Base-by-base conservation (phyloP, 164 flowering plant genomes). In the Stephania japonica region DNA sequence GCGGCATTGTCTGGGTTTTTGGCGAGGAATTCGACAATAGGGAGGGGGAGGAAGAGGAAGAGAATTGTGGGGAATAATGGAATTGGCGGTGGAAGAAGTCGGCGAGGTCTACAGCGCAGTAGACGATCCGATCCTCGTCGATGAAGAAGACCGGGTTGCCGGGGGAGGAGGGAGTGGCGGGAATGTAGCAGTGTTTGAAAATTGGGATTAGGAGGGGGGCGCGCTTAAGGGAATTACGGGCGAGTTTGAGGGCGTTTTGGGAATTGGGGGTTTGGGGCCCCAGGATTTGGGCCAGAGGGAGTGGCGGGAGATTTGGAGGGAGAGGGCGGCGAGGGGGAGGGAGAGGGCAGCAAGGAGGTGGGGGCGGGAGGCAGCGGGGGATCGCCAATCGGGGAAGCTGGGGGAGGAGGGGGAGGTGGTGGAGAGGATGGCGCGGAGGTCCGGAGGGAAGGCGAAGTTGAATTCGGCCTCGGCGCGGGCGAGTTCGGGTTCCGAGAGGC, bases 71-170 rank as follows among this genome's bases (percentile, higher is more conserved):
- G 38, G 10, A n/a, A 83, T 74, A 32, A 71, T 0, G 47, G 23
- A 24, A 75, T 65, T 88, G 88, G 18, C 95, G 87, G 16, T 92
- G 92, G 79, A 89, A 91, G 78, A 92, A 90, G 71, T 92, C 90
- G 9, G 84, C 83, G 18, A 92, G 83, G 77, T 92, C 92, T 42
- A 81, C 81, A 0, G 93, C 93, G 75, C 97, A 92, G 64, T 89
- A 85, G 77, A 88, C 86, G 64, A 92, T 80, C 69, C 81, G 78
- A 65, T 72, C 82, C 80, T 90, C 97, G 73, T 92, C 95, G 24
- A 92, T 81, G 80, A 82, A 92, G 83, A 92, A 92, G 1, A 88
- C 73, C 3, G 98, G 98, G 79, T 93, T 93, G 1, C 98, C 97
- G 1, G 94, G 90, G 8, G 91, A 76, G n/a, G 80, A 80, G 0